Conservation (phyloP, 495 filamentous ascomycete genomes). For the Recurvomyces mirabilis region DNA sequence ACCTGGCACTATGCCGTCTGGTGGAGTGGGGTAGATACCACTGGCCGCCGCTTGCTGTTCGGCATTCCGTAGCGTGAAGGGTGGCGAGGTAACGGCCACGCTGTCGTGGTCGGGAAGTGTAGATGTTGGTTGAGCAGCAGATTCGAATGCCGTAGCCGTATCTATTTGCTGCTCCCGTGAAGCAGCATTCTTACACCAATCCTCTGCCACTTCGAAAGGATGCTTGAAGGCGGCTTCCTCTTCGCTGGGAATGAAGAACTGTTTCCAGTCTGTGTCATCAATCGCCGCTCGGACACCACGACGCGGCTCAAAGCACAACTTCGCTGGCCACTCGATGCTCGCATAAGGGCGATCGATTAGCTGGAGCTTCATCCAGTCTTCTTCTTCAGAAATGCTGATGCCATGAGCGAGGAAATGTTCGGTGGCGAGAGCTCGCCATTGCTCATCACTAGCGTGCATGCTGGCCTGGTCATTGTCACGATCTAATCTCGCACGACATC, state of each 20-base stretch:
- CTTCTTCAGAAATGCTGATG: background rate
- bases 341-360: background rate
- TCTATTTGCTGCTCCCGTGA: no score
- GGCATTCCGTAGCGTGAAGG: constrained; percentile 13
- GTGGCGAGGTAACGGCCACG: constrained; percentile 13
- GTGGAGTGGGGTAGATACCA: constrained; percentile 79
- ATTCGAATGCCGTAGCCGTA: background rate
- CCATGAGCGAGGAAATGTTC: background rate
- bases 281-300: background rate
- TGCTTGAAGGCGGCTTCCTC: constrained; percentile 32
- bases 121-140: no score
- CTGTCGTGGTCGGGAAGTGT: constrained; percentile 22
- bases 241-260: constrained; percentile 20
- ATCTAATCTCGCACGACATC: background rate
- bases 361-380: constrained; percentile 5
- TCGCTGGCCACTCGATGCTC: constrained; percentile 4
- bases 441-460: background rate
- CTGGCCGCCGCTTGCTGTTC: constrained; percentile 33
- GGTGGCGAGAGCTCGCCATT: background rate
- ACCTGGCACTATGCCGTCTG: constrained; percentile 50
- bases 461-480: background rate
- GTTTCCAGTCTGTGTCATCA: constrained; percentile 7
- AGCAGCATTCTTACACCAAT: no score
- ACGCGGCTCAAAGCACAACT: background rate
- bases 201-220: constrained; percentile 54